Conservation (phyloP, 257 asterid genomes). For the Nicotiana benthamiana region DNA sequence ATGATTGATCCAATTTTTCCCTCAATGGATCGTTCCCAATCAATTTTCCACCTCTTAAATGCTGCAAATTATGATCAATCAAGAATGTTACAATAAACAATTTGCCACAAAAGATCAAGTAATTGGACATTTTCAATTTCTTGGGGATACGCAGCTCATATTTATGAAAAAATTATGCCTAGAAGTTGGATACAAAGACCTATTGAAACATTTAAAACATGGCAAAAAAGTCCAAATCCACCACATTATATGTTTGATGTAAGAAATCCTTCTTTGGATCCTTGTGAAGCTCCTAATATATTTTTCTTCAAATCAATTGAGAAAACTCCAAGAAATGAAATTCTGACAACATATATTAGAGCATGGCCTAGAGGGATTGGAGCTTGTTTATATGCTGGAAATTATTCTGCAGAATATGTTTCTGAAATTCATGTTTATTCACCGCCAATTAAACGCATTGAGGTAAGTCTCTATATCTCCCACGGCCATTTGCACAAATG, state of each 20-base stretch:
- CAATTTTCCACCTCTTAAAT: conserved; percentile 26
- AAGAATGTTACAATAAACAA: conserved; percentile 32
- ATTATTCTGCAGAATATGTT: conserved; percentile 36
- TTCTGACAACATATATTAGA: conserved; percentile 20
- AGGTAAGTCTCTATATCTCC: conserved; percentile 18
- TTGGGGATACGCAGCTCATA: conserved; percentile 39
- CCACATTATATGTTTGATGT: conserved; percentile 59
- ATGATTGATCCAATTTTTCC: conserved; percentile 30
- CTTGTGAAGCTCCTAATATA: conserved; percentile 55
- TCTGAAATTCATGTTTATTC: conserved; percentile 33
- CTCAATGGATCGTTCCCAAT: conserved; percentile 12
- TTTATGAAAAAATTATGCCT: conserved; percentile 29
- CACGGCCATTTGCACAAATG: too few species aligned
- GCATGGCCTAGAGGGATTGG: conserved; percentile 26
- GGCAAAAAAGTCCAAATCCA: conserved; percentile 22
- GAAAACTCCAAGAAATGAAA: conserved; percentile 3
- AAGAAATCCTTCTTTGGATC: conserved; percentile 20
- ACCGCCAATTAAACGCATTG: conserved; percentile 17
- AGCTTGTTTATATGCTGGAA: conserved; percentile 27
- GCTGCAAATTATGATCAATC: conserved; percentile 33
- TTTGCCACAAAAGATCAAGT: conserved; percentile 22
- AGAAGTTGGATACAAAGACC: conserved; percentile 35
- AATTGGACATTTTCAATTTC: conserved; percentile 36
- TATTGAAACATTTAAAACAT: conserved; percentile 43
- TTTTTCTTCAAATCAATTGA: conserved; percentile 30